A percentile compares a stretch with the other conserved stretches of the same genome.
These are phyloP conservation scores for Cercospora nicotianae DNA, from an alignment of 2,329 filamentous ascomycete genomes.

Conservation along the genomic window DNA sequence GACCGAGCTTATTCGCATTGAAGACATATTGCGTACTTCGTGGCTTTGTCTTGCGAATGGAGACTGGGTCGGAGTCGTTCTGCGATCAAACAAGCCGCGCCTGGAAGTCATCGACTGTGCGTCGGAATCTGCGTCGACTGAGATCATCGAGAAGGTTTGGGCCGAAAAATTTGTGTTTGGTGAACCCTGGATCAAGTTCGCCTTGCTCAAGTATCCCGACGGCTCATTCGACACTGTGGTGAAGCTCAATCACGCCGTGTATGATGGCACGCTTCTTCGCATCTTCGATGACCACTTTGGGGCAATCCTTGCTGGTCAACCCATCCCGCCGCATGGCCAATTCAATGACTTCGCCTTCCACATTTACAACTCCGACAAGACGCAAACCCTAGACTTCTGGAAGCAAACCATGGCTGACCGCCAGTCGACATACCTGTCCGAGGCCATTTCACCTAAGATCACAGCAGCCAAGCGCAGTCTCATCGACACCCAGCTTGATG, in stretches of 20 bases:
- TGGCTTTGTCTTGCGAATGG: neutral
- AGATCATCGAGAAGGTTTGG: neutral
- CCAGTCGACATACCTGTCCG: neutral
- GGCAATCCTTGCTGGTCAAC: neutral
- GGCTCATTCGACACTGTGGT: neutral
- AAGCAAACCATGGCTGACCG: neutral
- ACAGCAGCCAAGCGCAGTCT: neutral
- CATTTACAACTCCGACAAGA: neutral
- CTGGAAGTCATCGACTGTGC: neutral
- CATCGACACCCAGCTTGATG: neutral
- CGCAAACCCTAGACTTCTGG: neutral
- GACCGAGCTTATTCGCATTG: neutral
- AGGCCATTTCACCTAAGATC: neutral
- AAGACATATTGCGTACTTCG: neutral
- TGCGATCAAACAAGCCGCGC: neutral
- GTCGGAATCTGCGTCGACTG: neutral
- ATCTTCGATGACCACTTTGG: neutral
- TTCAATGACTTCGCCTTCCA: neutral
- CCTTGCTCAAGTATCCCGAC: constrained; percentile 2
- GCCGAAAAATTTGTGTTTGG: neutral
- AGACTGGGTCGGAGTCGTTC: neutral
- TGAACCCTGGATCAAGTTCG: neutral
- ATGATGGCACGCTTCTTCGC: neutral
- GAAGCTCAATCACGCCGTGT: constrained; percentile 1
- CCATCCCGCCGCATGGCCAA: neutral